These are phyloP conservation scores for Phytophthora chlamydospora DNA, from an alignment of 352 stramenopile genomes.

Conservation along the genomic window DNA sequence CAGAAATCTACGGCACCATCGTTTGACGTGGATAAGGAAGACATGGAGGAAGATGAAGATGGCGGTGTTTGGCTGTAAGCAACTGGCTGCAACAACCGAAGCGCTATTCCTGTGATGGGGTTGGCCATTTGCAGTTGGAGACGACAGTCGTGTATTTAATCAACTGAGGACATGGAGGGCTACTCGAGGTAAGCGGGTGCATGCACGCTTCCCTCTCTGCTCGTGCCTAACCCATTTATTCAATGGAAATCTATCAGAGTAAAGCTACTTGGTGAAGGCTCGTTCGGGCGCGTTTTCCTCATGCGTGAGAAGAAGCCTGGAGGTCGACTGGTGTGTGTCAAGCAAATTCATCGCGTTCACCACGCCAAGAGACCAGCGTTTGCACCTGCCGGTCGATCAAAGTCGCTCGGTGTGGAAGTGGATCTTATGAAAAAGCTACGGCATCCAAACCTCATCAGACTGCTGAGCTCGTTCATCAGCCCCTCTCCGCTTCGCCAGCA, in stretches of 20 bases:
- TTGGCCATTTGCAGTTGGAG: not conserved
- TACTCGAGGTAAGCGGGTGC: slow-evolving; percentile 46
- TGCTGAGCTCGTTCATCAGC: slow-evolving; percentile 63
- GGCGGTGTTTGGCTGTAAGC: slow-evolving; percentile 64
- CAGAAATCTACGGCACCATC: slow-evolving; percentile 30
- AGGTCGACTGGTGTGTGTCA: slow-evolving; percentile 84
- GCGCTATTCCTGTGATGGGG: slow-evolving; percentile 16
- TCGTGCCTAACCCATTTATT: not conserved
- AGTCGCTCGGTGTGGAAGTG: slow-evolving; percentile 43
- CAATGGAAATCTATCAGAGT: slow-evolving; percentile 33
- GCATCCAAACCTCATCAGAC: slow-evolving; percentile 94
- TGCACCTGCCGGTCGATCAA: slow-evolving; percentile 5
- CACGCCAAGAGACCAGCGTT: slow-evolving; percentile 2
- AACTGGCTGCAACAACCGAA: not conserved
- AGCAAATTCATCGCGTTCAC: slow-evolving; percentile 77
- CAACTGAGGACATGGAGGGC: slow-evolving; percentile 41
- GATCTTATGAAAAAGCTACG: slow-evolving; percentile 82
- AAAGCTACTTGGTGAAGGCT: slow-evolving; percentile 86
- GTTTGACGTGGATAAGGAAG: slow-evolving; percentile 44
- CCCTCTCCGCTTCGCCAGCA: slow-evolving; percentile 23
- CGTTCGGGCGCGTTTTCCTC: slow-evolving; percentile 91
- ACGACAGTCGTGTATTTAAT: slow-evolving; percentile 24
- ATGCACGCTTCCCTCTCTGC: not conserved
- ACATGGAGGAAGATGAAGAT: slow-evolving; percentile 41
- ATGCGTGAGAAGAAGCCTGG: slow-evolving; percentile 80